Conservation (phyloP, 2,329 filamentous ascomycete species). For the Penicillium hordei region DNA sequence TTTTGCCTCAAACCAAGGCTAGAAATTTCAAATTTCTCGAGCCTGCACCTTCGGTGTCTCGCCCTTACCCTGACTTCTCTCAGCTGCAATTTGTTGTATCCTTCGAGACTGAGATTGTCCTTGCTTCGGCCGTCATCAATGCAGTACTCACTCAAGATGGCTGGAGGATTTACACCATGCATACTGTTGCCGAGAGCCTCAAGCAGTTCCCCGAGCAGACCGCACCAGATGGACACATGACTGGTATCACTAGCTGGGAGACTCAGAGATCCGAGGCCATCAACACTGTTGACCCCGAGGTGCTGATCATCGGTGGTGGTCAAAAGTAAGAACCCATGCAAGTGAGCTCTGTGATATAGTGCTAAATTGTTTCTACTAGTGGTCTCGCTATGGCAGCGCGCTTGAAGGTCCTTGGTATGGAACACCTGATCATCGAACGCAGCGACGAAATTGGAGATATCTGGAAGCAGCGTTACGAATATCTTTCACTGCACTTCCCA, state of each 20-base stretch:
- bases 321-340: constrained; percentile 18
- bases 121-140: constrained; percentile 34
- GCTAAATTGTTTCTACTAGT: constrained; percentile 10
- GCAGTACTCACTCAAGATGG: constrained; percentile 34
- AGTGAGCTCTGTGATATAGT: not conserved
- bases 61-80: constrained; percentile 32
- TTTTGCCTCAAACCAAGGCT: constrained; percentile 32
- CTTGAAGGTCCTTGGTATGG: constrained; percentile 27
- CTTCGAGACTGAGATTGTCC: constrained; percentile 33
- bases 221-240: constrained; percentile 37
- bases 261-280: constrained; percentile 28
- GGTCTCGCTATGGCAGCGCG: constrained; percentile 30
- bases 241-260: constrained; percentile 34
- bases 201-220: constrained; percentile 33
- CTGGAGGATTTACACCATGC: constrained; percentile 39
- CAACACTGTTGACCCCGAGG: constrained; percentile 26
- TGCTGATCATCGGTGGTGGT: constrained; percentile 28
- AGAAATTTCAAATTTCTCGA: constrained; percentile 28
- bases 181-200: constrained; percentile 36
- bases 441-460: constrained; percentile 30
- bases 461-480: constrained; percentile 36
- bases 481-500: constrained; percentile 34
- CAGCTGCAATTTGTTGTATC: constrained; percentile 33
- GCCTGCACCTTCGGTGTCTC: constrained; percentile 22
- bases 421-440: constrained; percentile 33